Base-by-base conservation (phyloP, 331 rosid species). In the Saraca asoca region DNA sequence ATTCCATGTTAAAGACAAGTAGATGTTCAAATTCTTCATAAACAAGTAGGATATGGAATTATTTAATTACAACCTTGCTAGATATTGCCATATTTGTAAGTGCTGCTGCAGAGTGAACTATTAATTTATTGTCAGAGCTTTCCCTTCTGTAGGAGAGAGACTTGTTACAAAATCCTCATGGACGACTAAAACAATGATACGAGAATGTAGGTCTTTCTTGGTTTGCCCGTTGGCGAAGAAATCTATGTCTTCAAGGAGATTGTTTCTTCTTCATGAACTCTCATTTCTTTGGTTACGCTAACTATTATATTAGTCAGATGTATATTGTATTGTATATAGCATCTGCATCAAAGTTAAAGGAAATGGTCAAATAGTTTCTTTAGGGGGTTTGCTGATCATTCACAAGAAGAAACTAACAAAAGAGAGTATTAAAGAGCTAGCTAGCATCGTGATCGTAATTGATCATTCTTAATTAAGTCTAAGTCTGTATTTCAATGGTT, bases 101-200 rank as follows among this genome's bases (percentile, higher is more conserved):
- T 33, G 18, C 49, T 20, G 39, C 20, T 57, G 51, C 20, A 62
- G 15, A 54, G 41, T 55, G 64, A 75, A 19, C 24, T 46, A 42
- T 33, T 10, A 55, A 71, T 53, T 46, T 61, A 66, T 2, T 55
- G 31, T 45, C 39, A 58, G 17, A 57, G 50, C 7, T 75, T 24
- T 57, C 29, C 75, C 86, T 75, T 70, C 52, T 69, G 31, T 24
- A 1, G 31, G 31, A 24, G 31, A 51, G 73, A n/a, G 75, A 37
- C 56, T 72, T 75, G 74, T 71, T 76, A 85, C 72, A 71, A 62
- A 13, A 59, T 57, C 20, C 66, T 58, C 46, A 17, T n/a, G 67
- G 85, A 62, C 85, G 92, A 69, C 71, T 58, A 6, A 69, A 83
- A 77, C 92, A 77, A 86, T 75, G 88, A 60, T 13, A 55, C 5